Percentiles rank a stretch among this genome's conserved stretches.
Evolutionary conservation across 2,329 filamentous ascomycete species (phyloP).

Genomic region (Nemania bipapillata): DNA sequence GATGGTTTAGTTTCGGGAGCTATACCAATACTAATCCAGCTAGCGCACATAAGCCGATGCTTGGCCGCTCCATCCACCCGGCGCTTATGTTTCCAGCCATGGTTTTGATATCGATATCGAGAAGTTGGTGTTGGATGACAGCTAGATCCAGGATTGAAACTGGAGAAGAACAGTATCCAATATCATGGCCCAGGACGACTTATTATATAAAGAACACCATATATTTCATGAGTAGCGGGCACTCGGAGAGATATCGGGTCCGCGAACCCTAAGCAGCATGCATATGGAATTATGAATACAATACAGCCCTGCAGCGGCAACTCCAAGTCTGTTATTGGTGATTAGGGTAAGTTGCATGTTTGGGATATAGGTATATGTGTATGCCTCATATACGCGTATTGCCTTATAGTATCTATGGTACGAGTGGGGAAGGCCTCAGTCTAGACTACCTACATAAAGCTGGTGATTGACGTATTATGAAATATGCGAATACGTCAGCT

Average conservation of each 20-base stretch:
- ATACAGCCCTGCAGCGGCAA: not conserved
- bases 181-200: too few species aligned
- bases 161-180: not conserved
- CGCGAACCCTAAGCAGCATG: slow-evolving; percentile 1
- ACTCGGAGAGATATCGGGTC: slow-evolving; percentile 19
- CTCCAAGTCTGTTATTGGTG: not conserved
- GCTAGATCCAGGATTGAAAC: not conserved
- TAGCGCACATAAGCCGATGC: slow-evolving; percentile 36
- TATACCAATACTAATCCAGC: slow-evolving; percentile 38
- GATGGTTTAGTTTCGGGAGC: not conserved
- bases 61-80: slow-evolving; percentile 33
- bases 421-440: not conserved
- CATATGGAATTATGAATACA: not conserved
- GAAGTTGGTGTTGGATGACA: not conserved
- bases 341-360: not conserved
- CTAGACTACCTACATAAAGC: not conserved
- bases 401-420: not conserved
- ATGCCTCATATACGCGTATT: not conserved
- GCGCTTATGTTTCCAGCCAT: slow-evolving; percentile 19
- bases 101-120: not conserved
- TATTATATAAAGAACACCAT: slow-evolving; percentile 9
- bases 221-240: too few species aligned
- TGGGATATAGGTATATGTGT: not conserved
- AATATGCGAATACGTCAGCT: not conserved
- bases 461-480: not conserved